These are phyloP conservation scores for Spatholobus suberectus DNA, from an alignment of 306 rosid species.

Conservation along the genomic window DNA sequence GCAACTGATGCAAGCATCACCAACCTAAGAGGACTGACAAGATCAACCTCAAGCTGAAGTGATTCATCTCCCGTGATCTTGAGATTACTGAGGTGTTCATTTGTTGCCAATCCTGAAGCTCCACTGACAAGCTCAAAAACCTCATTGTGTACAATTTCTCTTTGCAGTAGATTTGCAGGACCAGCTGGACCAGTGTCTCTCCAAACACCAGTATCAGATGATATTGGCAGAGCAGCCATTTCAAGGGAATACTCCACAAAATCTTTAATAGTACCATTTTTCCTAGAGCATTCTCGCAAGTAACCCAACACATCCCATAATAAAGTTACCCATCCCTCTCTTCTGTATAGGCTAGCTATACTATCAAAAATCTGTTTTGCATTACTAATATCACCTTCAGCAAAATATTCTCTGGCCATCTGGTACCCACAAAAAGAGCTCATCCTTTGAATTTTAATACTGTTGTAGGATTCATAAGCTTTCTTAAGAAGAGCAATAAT, in stretches of 20 bases:
- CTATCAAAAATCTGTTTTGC: conserved; percentile 70
- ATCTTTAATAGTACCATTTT: conserved; percentile 64
- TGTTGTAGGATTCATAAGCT: conserved; percentile 72
- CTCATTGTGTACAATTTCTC: conserved; percentile 79
- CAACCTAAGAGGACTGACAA: conserved; percentile 87
- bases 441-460: conserved; percentile 73
- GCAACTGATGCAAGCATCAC: conserved; percentile 95
- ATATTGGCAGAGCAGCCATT: conserved; percentile 91
- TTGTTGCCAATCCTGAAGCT: conserved; percentile 51
- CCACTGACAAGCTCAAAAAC: conserved; percentile 69
- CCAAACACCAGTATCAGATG: conserved; percentile 63
- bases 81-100: conserved; percentile 51
- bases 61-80: conserved; percentile 59
- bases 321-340: conserved; percentile 94
- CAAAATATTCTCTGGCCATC: conserved; percentile 85
- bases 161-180: conserved; percentile 70
- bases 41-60: conserved; percentile 90
- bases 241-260: conserved; percentile 94
- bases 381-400: conserved; percentile 66
- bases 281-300: conserved; percentile 86
- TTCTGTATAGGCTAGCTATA: conserved; percentile 84
- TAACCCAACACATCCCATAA: conserved; percentile 94
- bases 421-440: conserved; percentile 81
- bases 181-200: conserved; percentile 84
- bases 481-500: conserved; percentile 80